Evolutionary conservation across 805 yeast genomes (phyloP), one percentile per base, ranked within the genome.

Genomic region (Ogataea angusta): DNA sequence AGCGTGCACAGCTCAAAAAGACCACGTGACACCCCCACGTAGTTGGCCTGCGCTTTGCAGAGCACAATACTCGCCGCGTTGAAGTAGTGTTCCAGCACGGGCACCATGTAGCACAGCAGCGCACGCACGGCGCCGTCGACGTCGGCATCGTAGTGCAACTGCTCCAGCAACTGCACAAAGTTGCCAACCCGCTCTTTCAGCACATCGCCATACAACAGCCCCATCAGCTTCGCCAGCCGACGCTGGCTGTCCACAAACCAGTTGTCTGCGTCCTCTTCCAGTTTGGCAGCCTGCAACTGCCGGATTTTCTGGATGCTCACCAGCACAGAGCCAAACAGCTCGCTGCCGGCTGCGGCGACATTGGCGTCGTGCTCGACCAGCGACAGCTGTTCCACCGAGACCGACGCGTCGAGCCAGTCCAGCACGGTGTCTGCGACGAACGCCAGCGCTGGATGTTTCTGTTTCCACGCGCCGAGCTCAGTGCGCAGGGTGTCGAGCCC

Each of bases 251-350:
- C 40, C 4, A 68, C 59, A 23, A 87, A 68, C 95, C 96, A 90
- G n/a, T 70, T 67, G 43, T 85, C 90, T 18, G 73, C 79, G 2
- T 72, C 82, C 15, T 66, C 75, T 1, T 60, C 47, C 2, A 76
- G 51, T 2, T 21, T 12, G 3, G 14, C 18, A 19, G 52, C 48
- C 36, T 69, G 69, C 9, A 55, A 48, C 24, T 67, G 76, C 34
- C 66, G 64, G 7, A 74, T 61, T 45, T 76, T 75, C 61, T 90
- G 97, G 49, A 85, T 73, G 0, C 82, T 72, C 22, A 90, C 68
- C 39, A 89, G 62, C 14, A 87, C 71, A 3, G 82, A 71, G 13
- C 75, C 75, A 4, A 80, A 69, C 3, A 85, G 53, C 15, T 71
- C 66, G 40, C 82, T 68, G 43, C 82, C 67, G 2, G 64, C 51